Evolutionary conservation across 768 basidiomycete species (phyloP).

Genomic region (Lactarius tabidus): DNA sequence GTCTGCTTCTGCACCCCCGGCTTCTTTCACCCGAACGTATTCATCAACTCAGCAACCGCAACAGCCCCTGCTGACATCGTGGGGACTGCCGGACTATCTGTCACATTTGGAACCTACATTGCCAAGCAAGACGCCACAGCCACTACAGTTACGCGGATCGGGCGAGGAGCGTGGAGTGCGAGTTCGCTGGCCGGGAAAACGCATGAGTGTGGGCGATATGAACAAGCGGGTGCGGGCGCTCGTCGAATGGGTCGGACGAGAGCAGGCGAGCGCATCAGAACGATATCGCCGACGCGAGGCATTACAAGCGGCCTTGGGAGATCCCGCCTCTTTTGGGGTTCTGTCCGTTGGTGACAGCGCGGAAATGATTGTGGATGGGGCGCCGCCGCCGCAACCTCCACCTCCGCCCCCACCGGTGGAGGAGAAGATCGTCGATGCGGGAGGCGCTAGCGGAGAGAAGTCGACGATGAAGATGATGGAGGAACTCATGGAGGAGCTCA

Average conservation of each 20-base stretch:
- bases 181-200: conserved; percentile 90
- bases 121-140: conserved; percentile 69
- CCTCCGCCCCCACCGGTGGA: conserved; percentile 25
- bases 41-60: conserved; percentile 54
- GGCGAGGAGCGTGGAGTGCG: conserved; percentile 72
- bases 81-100: conserved; percentile 92
- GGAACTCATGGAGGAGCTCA: conserved; percentile 85
- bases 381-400: conserved; percentile 24
- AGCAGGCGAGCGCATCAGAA: conserved; percentile 74
- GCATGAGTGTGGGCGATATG: conserved; percentile 97
- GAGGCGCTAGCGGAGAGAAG: conserved; percentile 7
- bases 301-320: conserved; percentile 50
- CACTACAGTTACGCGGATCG: conserved; percentile 61
- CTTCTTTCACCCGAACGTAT: conserved; percentile 54
- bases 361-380: conserved; percentile 36
- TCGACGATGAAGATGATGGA: conserved; percentile 83
- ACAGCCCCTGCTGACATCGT: conserved; percentile 75
- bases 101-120: conserved; percentile 81
- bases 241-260: conserved; percentile 91
- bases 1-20: conserved; percentile 36
- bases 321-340: conserved; percentile 17
- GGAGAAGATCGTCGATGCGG: conserved; percentile 20
- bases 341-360: conserved; percentile 27
- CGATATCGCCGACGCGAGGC: conserved; percentile 66
- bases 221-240: conserved; percentile 88